Conservation (phyloP, 179 eudicot genomes). For the Nepenthes alata region DNA sequence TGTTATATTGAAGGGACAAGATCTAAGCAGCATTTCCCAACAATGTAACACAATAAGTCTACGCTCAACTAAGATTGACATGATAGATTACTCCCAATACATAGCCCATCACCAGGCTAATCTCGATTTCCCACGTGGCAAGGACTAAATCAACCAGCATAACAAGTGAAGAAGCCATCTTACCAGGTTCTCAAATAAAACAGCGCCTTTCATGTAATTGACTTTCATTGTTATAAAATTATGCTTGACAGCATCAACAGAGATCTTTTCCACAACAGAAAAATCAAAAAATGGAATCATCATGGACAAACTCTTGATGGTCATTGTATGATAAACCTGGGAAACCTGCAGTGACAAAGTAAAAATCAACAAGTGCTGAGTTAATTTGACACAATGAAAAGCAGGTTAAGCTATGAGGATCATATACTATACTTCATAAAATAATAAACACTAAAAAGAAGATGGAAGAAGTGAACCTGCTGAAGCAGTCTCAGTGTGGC, state of each 20-base stretch:
- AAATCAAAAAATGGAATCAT: conserved; percentile 78
- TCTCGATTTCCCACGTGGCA: too few species aligned
- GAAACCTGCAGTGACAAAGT: conserved; percentile 44
- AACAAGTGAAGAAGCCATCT: conserved; percentile 9
- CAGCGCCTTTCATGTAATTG: conserved; percentile 63
- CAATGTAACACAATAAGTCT: too few species aligned
- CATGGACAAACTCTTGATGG: conserved; percentile 45
- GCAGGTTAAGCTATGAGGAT: neutral
- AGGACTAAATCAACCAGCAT: neutral
- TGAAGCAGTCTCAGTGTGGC: conserved; percentile 80
- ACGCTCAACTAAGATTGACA: too few species aligned
- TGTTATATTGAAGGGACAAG: too few species aligned
- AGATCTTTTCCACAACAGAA: conserved; percentile 63
- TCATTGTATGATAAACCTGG: conserved; percentile 70
- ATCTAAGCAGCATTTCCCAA: too few species aligned
- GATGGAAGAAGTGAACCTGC: conserved; percentile 39
- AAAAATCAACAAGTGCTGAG: conserved; percentile 5
- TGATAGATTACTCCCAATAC: too few species aligned
- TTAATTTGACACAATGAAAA: neutral
- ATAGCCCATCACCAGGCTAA: too few species aligned
- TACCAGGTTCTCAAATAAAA: conserved; percentile 52
- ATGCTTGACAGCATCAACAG: conserved; percentile 77
- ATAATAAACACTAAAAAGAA: neutral
- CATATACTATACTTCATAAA: neutral
- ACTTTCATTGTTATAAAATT: conserved; percentile 73